Evolutionary conservation across 352 stramenopile genomes (phyloP).

Genomic region (Bremia lactucae): DNA sequence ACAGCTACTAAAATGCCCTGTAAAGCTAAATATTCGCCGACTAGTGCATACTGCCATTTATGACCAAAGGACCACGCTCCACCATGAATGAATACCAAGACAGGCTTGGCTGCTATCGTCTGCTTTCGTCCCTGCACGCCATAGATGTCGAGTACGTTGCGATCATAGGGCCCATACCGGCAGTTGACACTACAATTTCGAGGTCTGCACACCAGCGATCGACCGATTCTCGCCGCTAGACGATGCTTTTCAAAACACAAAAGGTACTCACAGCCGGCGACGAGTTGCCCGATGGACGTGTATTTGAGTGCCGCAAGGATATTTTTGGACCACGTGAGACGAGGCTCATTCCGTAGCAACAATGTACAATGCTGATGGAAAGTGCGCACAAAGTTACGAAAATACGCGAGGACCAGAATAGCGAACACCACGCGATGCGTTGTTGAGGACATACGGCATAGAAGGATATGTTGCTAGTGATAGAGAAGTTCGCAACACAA

Average conservation of each 20-base stretch:
- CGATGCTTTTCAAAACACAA: conserved; percentile 44
- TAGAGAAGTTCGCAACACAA: too few species aligned
- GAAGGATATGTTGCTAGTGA: too few species aligned
- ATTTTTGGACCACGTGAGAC: conserved; percentile 7
- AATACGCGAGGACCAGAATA: conserved; percentile 14
- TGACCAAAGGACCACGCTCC: conserved; percentile 78
- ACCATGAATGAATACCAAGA: conserved; percentile 88
- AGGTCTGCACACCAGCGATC: conserved; percentile 31
- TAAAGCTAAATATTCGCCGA: conserved; percentile 45
- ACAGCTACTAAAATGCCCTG: conserved; percentile 73
- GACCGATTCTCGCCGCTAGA: conserved; percentile 31
- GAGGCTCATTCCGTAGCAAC: conserved; percentile 13
- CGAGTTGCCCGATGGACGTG: conserved; percentile 36
- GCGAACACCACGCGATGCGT: conserved; percentile 9
- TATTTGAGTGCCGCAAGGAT: conserved; percentile 28
- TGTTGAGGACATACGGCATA: too few species aligned
- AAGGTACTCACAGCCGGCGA: conserved; percentile 42
- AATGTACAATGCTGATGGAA: conserved; percentile 16
- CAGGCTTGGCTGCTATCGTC: conserved; percentile 25
- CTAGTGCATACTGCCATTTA: conserved; percentile 70
- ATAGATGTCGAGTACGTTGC: conserved; percentile 55
- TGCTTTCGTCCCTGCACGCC: conserved; percentile 17
- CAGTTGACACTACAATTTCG: conserved; percentile 18
- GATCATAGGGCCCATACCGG: conserved; percentile 36
- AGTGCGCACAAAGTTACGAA: conserved; percentile 9